These are phyloP conservation scores for Zhuliangozyma parablackwelliae DNA, from an alignment of 1,139 yeast genomes.

Conservation along the genomic window DNA sequence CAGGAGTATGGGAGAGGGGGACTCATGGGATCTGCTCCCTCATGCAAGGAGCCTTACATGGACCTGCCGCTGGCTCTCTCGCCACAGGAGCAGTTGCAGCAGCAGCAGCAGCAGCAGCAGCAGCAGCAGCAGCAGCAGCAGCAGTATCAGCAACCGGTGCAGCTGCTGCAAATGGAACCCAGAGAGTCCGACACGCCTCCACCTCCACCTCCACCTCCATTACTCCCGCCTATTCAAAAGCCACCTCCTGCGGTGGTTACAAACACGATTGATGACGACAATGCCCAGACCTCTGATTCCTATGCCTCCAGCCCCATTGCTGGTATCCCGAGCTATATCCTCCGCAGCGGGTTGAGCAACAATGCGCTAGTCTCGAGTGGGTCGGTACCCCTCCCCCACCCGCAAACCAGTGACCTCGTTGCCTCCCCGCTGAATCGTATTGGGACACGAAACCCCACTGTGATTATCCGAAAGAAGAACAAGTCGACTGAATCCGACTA, in stretches of 20 bases:
- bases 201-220: slow-evolving; percentile 1
- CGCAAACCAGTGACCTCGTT: too few species aligned
- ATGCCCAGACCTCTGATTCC: slow-evolving; percentile 8
- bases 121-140: neutral
- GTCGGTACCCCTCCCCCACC: neutral
- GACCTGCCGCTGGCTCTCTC: neutral
- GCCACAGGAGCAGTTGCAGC: neutral
- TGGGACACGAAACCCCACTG: slow-evolving; percentile 12
- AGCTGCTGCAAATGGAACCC: neutral
- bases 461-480: slow-evolving; percentile 9
- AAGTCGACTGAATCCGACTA: neutral
- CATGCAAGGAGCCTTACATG: neutral
- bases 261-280: slow-evolving; percentile 10
- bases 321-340: neutral
- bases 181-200: neutral
- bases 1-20: slow-evolving; percentile 8
- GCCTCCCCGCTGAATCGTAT: too few species aligned
- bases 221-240: neutral
- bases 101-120: neutral
- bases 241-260: slow-evolving; percentile 1
- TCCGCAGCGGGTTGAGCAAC: neutral
- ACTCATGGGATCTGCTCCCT: neutral
- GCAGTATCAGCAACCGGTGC: neutral
- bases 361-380: neutral
- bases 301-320: slow-evolving; percentile 2